Evolutionary conservation across 331 rosid genomes (phyloP), one percentile per base, ranked within the genome.

Genomic region (Arachis monticola): DNA sequence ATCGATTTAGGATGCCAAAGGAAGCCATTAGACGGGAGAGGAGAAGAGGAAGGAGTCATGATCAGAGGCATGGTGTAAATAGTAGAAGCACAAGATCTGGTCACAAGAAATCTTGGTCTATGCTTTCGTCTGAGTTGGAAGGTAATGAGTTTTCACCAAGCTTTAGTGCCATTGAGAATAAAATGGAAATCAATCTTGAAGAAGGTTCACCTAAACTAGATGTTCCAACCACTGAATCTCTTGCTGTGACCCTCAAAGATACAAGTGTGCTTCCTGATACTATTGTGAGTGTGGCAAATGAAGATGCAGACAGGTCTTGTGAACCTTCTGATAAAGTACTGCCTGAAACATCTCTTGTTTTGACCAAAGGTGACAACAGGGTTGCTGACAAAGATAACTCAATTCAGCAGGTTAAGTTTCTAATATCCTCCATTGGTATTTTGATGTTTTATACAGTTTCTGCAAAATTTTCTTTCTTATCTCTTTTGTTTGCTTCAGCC

Each of bases 391-490:
- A 53, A 63, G 84, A 86, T 67, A 83, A 42, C 58, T 77, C 67
- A 75, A 44, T 75, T 57, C 83, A 75, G 62, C 88, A 92, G 99
- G 97, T 92, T 80, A 69, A 66, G 83, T 82, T 22, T 22, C 27
- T 22, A 22, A 22, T 22, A 22, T 22, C 27, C 27, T 22, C 27
- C 27, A 22, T 22, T 22, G 27, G 27, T 22, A 22, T 22, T 22
- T 22, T 22, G 27, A 22, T 22, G 27, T 22, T 22, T 79, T 80
- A 42, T 60, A 7, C 14, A 10, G 58, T 62, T 65, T 64, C 14
- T 42, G 45, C 11, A 17, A 51, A 10, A 50, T 42, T 38, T 59
- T 67, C 27, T 22, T 22, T 22, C 50, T 74, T 53, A 13, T 31
- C 72, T 62, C 71, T 51, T 7, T 31, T 53, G 47, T 57, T 55